phyloP scores from a whole-genome alignment of 2,329 filamentous ascomycete species.

The Trichoderma sp. region DNA sequence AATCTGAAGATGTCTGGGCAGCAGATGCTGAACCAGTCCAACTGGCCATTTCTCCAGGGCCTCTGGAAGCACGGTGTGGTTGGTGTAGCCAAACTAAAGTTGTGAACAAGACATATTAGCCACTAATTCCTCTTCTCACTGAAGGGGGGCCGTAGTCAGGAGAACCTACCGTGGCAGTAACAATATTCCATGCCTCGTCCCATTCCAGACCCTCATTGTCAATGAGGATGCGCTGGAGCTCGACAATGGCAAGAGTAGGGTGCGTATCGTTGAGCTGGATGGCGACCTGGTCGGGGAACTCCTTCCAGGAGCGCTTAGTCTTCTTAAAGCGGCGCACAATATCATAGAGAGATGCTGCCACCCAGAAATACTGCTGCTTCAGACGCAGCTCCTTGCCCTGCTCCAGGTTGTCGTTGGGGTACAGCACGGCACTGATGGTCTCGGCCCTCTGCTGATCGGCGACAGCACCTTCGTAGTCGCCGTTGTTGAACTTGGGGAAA shows the following conservation, averaged over 20 bases:
- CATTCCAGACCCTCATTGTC: conserved; percentile 89
- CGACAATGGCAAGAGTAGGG: conserved; percentile 91
- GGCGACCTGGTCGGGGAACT: conserved; percentile 91
- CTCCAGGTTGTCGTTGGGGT: conserved; percentile 96
- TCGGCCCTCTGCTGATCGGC: conserved; percentile 98
- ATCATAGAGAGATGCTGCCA: conserved; percentile 91
- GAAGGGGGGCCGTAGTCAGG: background rate
- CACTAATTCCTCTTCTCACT: background rate
- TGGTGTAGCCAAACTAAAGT: conserved; percentile 86
- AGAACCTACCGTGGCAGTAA: conserved; percentile 58
- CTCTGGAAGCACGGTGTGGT: conserved; percentile 96
- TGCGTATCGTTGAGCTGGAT: conserved; percentile 99
- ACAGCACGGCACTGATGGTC: conserved; percentile 95
- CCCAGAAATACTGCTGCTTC: conserved; percentile 99
- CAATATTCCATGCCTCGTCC: conserved; percentile 87
- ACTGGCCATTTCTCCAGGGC: conserved; percentile 99
- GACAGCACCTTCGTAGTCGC: conserved; percentile 96
- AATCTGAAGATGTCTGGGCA: conserved; percentile 92
- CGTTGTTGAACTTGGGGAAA: conserved; percentile 98
- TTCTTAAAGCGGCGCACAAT: conserved; percentile 99
- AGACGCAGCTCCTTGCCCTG: conserved; percentile 93
- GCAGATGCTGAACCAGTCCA: conserved; percentile 82
- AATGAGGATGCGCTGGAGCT: conserved; percentile 87
- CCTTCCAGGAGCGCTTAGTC: conserved; percentile 82
- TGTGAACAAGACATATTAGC: background rate